Conservation (phyloP, 306 rosid species). For the Sicyos baderoa region DNA sequence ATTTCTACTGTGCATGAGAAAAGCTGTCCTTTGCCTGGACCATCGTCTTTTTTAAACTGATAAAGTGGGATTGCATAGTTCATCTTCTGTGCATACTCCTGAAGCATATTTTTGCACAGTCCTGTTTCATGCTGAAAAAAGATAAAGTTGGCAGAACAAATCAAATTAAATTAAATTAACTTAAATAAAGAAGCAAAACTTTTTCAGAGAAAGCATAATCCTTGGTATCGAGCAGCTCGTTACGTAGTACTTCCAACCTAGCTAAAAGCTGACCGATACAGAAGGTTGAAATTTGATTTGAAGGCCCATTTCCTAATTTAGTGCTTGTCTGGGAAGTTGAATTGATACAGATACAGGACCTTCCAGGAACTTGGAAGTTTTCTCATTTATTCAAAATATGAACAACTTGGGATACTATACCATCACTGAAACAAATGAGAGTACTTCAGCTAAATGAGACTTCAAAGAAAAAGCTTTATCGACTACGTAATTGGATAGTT, state of each 20-base stretch:
- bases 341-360: no score
- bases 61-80: slow-evolving; percentile 80
- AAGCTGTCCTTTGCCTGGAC: slow-evolving; percentile 34
- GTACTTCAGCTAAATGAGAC: background rate
- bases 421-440: background rate
- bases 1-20: slow-evolving; percentile 77
- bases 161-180: background rate
- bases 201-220: background rate
- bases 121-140: slow-evolving; percentile 77
- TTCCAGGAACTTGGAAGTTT: no score
- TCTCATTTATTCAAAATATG: background rate
- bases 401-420: background rate
- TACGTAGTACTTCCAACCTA: background rate
- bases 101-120: slow-evolving; percentile 94
- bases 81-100: slow-evolving; percentile 98
- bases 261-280: background rate
- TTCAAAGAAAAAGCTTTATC: background rate
- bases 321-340: no score
- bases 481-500: background rate
- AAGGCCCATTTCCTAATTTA: no score
- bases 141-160: slow-evolving; percentile 9
- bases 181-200: background rate
- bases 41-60: slow-evolving; percentile 54
- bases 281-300: background rate
- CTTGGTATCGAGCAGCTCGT: no score